These are phyloP conservation scores for Bidens hawaiensis DNA, from an alignment of 140 eudicot species.

Conservation along the genomic window DNA sequence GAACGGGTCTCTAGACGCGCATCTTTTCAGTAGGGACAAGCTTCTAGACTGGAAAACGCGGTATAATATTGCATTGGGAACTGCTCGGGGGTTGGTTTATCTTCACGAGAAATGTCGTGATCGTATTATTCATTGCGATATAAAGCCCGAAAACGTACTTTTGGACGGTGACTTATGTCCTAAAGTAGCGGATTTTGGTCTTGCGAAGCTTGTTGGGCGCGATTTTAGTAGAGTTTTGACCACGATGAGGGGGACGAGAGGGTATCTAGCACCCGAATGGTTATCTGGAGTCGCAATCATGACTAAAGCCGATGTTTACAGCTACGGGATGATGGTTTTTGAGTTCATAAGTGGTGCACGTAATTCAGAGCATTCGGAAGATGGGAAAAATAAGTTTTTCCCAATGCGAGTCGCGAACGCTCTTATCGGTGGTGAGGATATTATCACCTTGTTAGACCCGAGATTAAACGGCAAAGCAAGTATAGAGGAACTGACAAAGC, in stretches of 20 bases:
- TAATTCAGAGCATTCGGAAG: conserved; percentile 40
- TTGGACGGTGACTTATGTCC: conserved; percentile 56
- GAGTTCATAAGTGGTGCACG: conserved; percentile 64
- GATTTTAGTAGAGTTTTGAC: conserved; percentile 84
- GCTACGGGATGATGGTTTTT: conserved; percentile 79
- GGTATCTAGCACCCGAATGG: conserved; percentile 92
- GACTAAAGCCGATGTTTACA: conserved; percentile 77
- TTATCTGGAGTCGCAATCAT: conserved; percentile 72
- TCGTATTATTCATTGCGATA: conserved; percentile 81
- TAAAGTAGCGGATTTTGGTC: conserved; percentile 81
- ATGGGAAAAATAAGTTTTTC: conserved; percentile 45
- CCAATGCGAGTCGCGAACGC: conserved; percentile 49
- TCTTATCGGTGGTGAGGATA: conserved; percentile 40
- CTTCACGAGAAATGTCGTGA: conserved; percentile 81
- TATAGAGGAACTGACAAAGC: conserved; percentile 40
- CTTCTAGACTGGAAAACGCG: conserved; percentile 61
- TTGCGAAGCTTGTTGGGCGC: conserved; percentile 82
- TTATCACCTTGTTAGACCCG: conserved; percentile 48
- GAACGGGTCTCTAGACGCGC: conserved; percentile 61
- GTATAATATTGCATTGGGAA: conserved; percentile 65
- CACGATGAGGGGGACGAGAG: conserved; percentile 89
- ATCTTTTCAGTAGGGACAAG: conserved; percentile 36
- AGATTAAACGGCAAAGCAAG: conserved; percentile 39
- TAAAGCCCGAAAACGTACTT: conserved; percentile 80
- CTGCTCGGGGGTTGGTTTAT: conserved; percentile 68